These are phyloP conservation scores for Cephalotrichum gorgonifer DNA, from an alignment of 2,329 filamentous ascomycete species.

Conservation along the genomic window DNA sequence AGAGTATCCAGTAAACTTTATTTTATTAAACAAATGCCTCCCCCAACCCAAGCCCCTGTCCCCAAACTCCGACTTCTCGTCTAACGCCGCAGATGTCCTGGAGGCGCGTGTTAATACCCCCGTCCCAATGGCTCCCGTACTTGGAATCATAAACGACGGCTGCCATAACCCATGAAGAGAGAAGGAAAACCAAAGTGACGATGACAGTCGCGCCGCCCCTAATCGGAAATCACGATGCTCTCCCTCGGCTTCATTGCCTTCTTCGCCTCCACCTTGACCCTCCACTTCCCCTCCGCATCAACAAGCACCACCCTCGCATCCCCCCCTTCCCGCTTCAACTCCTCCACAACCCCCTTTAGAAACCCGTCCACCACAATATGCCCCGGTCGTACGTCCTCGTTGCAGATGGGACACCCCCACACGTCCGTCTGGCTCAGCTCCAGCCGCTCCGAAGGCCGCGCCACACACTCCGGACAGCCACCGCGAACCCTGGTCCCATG, in stretches of 20 bases:
- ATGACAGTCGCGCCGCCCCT: too few species aligned
- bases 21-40: too few species aligned
- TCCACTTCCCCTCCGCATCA: conserved; percentile 21
- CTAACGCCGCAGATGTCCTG: too few species aligned
- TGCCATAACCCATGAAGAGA: too few species aligned
- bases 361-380: conserved; percentile 66
- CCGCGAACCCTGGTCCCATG: conserved; percentile 16
- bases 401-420: conserved; percentile 84
- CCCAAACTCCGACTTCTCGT: too few species aligned
- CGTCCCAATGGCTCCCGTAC: too few species aligned
- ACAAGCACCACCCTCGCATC: conserved; percentile 20
- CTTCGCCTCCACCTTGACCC: conserved; percentile 16
- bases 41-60: too few species aligned
- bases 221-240: too few species aligned
- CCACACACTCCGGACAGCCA: conserved; percentile 18
- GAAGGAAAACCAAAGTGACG: too few species aligned
- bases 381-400: conserved; percentile 63
- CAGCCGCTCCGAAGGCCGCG: background rate
- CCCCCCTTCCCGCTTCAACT: conserved; percentile 26
- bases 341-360: conserved; percentile 48
- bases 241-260: background rate
- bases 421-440: conserved; percentile 53
- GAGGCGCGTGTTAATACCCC: too few species aligned
- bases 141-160: too few species aligned
- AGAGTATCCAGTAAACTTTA: too few species aligned